Evolutionary conservation across 2,329 filamentous ascomycete species (phyloP).

Genomic region (Fusarium succisae): DNA sequence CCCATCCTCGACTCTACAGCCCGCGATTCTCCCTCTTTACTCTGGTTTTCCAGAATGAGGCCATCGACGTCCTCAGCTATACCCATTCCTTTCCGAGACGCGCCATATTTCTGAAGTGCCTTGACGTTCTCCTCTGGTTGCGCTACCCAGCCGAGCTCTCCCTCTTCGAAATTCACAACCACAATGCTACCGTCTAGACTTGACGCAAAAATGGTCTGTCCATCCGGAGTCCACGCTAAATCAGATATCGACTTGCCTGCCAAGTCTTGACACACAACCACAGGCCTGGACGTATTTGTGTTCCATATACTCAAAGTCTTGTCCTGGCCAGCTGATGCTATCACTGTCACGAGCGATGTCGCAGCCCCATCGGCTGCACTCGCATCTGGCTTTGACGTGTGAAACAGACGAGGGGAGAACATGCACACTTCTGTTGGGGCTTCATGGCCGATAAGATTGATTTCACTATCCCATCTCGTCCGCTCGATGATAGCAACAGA

Average conservation of each 20-base stretch:
- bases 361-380: constrained; percentile 55
- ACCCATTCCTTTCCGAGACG: constrained; percentile 85
- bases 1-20: constrained; percentile 96
- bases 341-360: constrained; percentile 80
- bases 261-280: constrained; percentile 89
- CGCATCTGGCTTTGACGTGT: constrained; percentile 71
- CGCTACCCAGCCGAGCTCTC: constrained; percentile 90
- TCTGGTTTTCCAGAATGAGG: constrained; percentile 85
- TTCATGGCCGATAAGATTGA: constrained; percentile 97
- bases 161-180: constrained; percentile 81
- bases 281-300: constrained; percentile 89
- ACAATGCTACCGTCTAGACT: constrained; percentile 92
- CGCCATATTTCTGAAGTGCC: constrained; percentile 91
- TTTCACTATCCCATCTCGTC: constrained; percentile 92
- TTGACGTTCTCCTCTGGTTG: constrained; percentile 90
- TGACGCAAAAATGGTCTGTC: constrained; percentile 83
- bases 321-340: constrained; percentile 95
- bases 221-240: constrained; percentile 92
- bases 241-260: constrained; percentile 93
- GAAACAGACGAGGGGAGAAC: constrained; percentile 92
- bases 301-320: constrained; percentile 98
- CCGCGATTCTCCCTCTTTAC: constrained; percentile 88
- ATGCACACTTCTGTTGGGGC: constrained; percentile 96
- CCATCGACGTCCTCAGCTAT: constrained; percentile 94
- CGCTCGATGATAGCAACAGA: constrained; percentile 96